Evolutionary conservation across 495 filamentous ascomycete species (phyloP).

Genomic region (Xanthoparmelia taractica): DNA sequence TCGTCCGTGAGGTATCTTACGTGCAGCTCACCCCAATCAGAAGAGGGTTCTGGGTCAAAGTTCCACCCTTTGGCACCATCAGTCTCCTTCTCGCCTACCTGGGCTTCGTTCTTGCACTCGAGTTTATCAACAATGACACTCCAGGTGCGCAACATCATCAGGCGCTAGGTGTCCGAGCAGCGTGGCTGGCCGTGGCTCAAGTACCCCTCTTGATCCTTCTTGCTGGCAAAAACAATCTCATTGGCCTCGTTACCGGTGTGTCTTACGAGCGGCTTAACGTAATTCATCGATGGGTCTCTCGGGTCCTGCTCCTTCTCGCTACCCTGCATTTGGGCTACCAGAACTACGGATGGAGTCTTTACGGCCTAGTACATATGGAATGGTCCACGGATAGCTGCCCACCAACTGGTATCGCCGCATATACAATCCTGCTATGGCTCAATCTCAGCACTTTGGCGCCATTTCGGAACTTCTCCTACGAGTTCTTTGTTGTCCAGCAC

Average conservation of each 20-base stretch:
- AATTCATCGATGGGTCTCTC: constrained; percentile 74
- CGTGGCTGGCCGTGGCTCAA: constrained; percentile 68
- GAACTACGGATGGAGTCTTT: constrained; percentile 59
- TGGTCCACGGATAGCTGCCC: constrained; percentile 55
- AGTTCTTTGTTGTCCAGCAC: constrained; percentile 78
- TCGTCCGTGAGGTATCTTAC: constrained; percentile 58
- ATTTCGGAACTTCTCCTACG: constrained; percentile 61
- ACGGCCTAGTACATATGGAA: constrained; percentile 54
- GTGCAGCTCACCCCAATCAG: constrained; percentile 44
- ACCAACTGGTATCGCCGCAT: constrained; percentile 63
- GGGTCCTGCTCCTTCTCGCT: constrained; percentile 64
- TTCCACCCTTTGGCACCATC: constrained; percentile 51
- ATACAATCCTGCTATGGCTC: constrained; percentile 65
- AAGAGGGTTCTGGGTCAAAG: constrained; percentile 36
- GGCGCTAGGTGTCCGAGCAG: constrained; percentile 65
- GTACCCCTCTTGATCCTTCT: constrained; percentile 74
- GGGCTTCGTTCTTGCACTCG: constrained; percentile 35
- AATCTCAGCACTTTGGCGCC: constrained; percentile 61
- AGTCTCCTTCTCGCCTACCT: constrained; percentile 36
- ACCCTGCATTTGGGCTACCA: constrained; percentile 71
- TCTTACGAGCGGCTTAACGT: constrained; percentile 74
- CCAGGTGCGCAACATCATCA: constrained; percentile 49
- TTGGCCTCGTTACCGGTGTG: constrained; percentile 59
- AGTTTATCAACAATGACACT: constrained; percentile 38
- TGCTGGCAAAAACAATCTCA: constrained; percentile 65